Evolutionary conservation across 345 rosid species (phyloP), one percentile per base, ranked within the genome.

Genomic region (Trapa incisa): DNA sequence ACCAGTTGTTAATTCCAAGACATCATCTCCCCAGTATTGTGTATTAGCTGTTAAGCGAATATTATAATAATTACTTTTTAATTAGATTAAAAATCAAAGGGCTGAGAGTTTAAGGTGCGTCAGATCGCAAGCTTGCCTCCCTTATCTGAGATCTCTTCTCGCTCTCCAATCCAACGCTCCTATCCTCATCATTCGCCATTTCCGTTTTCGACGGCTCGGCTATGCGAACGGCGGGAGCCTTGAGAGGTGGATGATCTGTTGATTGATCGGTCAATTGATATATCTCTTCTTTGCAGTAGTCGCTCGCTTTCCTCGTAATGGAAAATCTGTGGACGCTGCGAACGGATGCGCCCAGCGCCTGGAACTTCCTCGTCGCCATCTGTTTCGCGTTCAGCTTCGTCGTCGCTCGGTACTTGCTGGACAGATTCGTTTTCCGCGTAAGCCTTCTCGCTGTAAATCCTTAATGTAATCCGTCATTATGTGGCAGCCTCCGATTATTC

Each of bases 361-460:
- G 73, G 80, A 80, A 89, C 80, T 84, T 85, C 71, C 69, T 84
- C 73, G 33, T 76, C 66, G 85, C 92, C 38, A 43, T 89, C 56
- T 75, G 61, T 79, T 94, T 91, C 82, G 91, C 92, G 52, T 54
- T 84, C 42, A 74, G 78, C 65, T 86, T 89, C 82, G 77, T 84
- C 71, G 81, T 73, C 37, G 80, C 80, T 38, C 79, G 96, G 60
- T 85, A 80, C 77, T 45, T 87, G 64, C 84, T 91, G 54, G 97
- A 94, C 74, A 80, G 78, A 78, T 87, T 79, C 87, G 68, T 91
- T 78, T 94, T 86, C 80, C 91, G 84, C 50, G 97, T 93, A 84
- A 78, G 86, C 50, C 57, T 45, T 45, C 29, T 75, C 22, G 32
- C 8, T 3, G 37, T 5, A 5, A 39, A 8, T n/a, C 47, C 37